Evolutionary conservation across 495 filamentous ascomycete species (phyloP).

Genomic region (Penicillium lividum): DNA sequence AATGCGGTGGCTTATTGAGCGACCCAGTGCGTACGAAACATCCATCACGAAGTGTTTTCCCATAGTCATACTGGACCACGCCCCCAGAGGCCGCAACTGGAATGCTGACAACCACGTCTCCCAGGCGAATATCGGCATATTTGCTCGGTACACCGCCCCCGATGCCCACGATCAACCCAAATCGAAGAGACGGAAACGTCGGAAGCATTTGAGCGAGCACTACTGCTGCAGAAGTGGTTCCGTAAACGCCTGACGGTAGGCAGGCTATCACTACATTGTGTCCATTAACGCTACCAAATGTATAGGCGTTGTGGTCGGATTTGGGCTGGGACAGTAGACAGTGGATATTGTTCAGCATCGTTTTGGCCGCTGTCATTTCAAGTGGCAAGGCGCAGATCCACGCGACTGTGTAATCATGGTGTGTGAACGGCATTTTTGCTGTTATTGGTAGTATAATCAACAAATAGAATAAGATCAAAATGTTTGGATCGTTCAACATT

Average conservation of each 20-base stretch:
- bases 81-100: conserved; percentile 25
- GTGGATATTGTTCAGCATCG: conserved; percentile 35
- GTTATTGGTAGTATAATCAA: neutral
- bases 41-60: conserved; percentile 31
- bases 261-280: conserved; percentile 40
- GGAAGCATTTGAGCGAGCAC: conserved; percentile 25
- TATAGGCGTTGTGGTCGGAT: conserved; percentile 36
- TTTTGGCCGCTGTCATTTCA: conserved; percentile 32
- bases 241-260: conserved; percentile 28
- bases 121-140: conserved; percentile 32
- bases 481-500: too few relatives aligned
- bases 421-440: neutral
- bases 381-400: conserved; percentile 39
- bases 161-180: conserved; percentile 39
- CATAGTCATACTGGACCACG: conserved; percentile 40
- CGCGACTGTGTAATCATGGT: conserved; percentile 29
- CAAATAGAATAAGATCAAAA: too few relatives aligned
- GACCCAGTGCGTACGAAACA: conserved; percentile 34
- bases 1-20: conserved; percentile 33
- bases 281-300: conserved; percentile 26
- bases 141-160: conserved; percentile 33
- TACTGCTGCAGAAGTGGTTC: conserved; percentile 28
- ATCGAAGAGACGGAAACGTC: conserved; percentile 25
- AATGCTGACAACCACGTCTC: conserved; percentile 40
- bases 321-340: conserved; percentile 9